These are phyloP conservation scores for Selaginella tamariscina DNA, from an alignment of 75 land plant genomes.

Conservation along the genomic window DNA sequence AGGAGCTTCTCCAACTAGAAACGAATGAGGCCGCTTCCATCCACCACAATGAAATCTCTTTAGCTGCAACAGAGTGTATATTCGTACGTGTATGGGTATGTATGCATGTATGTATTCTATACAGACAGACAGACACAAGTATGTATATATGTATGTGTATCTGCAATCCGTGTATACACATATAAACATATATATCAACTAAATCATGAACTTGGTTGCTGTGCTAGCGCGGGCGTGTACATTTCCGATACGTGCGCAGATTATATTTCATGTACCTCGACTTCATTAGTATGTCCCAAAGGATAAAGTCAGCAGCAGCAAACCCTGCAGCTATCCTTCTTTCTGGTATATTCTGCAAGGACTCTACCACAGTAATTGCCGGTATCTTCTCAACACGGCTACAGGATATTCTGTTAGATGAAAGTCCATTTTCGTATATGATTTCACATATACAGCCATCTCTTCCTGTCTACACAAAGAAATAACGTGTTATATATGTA, in stretches of 20 bases:
- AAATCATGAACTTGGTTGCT: no score
- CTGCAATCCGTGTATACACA: no score
- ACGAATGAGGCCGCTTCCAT: slow-evolving; percentile 91
- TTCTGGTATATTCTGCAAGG: slow-evolving; percentile 18
- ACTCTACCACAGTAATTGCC: slow-evolving; percentile 55
- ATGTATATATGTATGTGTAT: no score
- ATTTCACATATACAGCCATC: slow-evolving; percentile 93
- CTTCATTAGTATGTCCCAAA: slow-evolving; percentile 62
- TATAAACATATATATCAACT: no score
- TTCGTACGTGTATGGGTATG: no score
- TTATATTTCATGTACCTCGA: slow-evolving; percentile 40
- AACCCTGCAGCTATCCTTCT: slow-evolving; percentile 68
- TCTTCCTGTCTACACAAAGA: slow-evolving; percentile 63
- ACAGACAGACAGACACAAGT: no score
- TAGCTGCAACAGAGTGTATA: no score
- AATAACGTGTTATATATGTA: no score
- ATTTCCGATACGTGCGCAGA: not conserved
- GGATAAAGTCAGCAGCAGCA: slow-evolving; percentile 60
- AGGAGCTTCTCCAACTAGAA: slow-evolving; percentile 57
- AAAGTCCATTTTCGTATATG: slow-evolving; percentile 23
- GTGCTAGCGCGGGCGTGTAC: no score
- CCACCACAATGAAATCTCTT: slow-evolving; percentile 80
- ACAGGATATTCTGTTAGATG: slow-evolving; percentile 34
- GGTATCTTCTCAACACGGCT: slow-evolving; percentile 72
- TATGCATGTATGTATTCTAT: no score